Base-by-base conservation (phyloP, 352 stramenopile genomes). In the Phytophthora pseudosyringae region DNA sequence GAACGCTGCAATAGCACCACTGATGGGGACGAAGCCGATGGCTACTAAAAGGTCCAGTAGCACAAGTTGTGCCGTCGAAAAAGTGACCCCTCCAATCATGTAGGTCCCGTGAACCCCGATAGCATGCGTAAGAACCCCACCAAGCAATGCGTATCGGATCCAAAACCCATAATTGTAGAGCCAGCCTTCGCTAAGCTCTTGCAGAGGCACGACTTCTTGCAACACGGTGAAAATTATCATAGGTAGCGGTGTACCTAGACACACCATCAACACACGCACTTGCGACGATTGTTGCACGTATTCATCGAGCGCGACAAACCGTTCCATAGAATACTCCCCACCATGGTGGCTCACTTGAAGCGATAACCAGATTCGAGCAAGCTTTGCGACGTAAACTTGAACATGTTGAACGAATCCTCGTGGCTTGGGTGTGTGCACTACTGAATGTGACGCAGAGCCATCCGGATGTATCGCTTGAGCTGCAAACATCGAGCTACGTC, bases 261-360 rank as follows among this genome's bases (percentile, higher is more conserved):
- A 60, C 10, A 62, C 41, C 7, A 41, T 2, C 1, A 51, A 4
- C 5, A 66, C 38, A 7, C 47, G 29, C 5, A 44, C 16, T 1
- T 58, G 26, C 16, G 59, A 62, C 6, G 39, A 40, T 11, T 21
- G 15, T 8, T 52, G 53, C 1, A 44, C 52, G 54, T 76, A 76
- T 10, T 69, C 45, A 13, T 76, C 58, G 21, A 21, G 21, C 21
- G 21, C 21, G 21, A 21, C 21, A 21, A 21, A 2, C 21, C 21
- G 21, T 21, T 21, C 21, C 21, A 21, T 21, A 21, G 21, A 21
- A 21, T 79, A 79, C 28, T 61, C 53, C 3, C 66, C 59, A 3
- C 54, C 38, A 25, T 50, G 40, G 12, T 73, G 61, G 28, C 54
- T 70, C 0, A 74, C 8, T 43, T 74, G 66, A 16, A 62, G 40